Evolutionary conservation across 257 asterid species (phyloP).

Genomic region (Nicotiana sylvestris): DNA sequence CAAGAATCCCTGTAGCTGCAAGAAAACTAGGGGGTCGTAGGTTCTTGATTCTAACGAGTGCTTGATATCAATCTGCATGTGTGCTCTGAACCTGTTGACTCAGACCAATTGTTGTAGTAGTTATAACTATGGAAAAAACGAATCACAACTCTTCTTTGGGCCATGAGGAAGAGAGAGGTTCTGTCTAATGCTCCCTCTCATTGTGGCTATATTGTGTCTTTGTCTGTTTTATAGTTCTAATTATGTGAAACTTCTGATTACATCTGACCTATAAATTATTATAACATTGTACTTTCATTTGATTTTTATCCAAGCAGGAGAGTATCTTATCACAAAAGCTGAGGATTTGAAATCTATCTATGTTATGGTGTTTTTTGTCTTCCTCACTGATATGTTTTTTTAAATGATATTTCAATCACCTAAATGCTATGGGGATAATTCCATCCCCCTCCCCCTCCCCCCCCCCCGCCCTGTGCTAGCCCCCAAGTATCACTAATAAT

Average conservation of each 20-base stretch:
- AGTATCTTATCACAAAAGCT: not conserved
- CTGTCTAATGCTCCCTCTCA: not conserved
- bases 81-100: not conserved
- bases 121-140: not conserved
- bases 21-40: conserved; percentile 27
- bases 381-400: not conserved
- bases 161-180: not conserved
- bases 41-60: not conserved
- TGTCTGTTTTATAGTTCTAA: not conserved
- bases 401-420: not conserved
- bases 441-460: too few species aligned
- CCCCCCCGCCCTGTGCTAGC: not conserved
- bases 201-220: not conserved
- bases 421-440: not conserved
- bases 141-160: not conserved
- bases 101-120: not conserved
- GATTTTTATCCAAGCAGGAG: not conserved
- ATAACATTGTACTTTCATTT: not conserved
- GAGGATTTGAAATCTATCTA: not conserved
- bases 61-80: not conserved
- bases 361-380: not conserved
- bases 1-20: conserved; percentile 31
- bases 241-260: not conserved
- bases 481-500: not conserved
- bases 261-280: not conserved